A percentile compares a stretch with the other conserved stretches of the same genome.
Conservation (phyloP, 495 filamentous ascomycete genomes). For the Tuber umbilicatum region DNA sequence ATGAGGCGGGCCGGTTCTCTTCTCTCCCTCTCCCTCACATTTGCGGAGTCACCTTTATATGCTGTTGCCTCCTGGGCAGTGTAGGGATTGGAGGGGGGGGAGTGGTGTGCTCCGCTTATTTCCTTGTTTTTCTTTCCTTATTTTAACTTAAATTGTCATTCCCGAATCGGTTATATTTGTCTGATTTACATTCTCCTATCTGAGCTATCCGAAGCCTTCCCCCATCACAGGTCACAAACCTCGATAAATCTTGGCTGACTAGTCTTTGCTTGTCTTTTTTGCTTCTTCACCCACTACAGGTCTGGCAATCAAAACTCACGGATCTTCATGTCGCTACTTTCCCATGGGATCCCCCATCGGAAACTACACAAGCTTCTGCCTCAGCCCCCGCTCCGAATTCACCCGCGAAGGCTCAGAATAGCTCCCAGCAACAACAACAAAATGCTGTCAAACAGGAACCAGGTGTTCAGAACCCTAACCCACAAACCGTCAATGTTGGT, state of each 20-base stretch:
- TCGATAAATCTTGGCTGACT: slow-evolving; percentile 35
- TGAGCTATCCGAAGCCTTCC: slow-evolving; percentile 18
- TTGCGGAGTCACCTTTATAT: slow-evolving; percentile 43
- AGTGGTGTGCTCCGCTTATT: slow-evolving; percentile 40
- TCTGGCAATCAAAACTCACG: slow-evolving; percentile 86
- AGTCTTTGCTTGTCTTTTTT: slow-evolving; percentile 41
- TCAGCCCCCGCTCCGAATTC: slow-evolving; percentile 43
- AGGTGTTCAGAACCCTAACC: slow-evolving; percentile 39
- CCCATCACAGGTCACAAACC: not conserved
- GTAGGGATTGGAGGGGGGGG: slow-evolving; percentile 15
- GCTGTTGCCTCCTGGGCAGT: slow-evolving; percentile 20
- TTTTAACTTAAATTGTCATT: slow-evolving; percentile 37
- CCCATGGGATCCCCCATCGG: slow-evolving; percentile 81
- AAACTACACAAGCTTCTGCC: slow-evolving; percentile 49
- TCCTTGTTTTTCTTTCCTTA: slow-evolving; percentile 33
- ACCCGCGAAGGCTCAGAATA: slow-evolving; percentile 40
- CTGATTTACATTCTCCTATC: slow-evolving; percentile 14
- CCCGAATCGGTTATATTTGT: slow-evolving; percentile 24
- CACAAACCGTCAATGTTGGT: slow-evolving; percentile 43
- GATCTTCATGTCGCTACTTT: slow-evolving; percentile 74
- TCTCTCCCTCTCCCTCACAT: slow-evolving; percentile 34
- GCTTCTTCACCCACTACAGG: slow-evolving; percentile 50
- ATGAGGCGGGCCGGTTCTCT: slow-evolving; percentile 31
- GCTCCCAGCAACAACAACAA: slow-evolving; percentile 32
- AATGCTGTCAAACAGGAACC: slow-evolving; percentile 40